These are phyloP conservation scores for Teratosphaeria gauchensis DNA, from an alignment of 2,329 filamentous ascomycete species.

Conservation along the genomic window DNA sequence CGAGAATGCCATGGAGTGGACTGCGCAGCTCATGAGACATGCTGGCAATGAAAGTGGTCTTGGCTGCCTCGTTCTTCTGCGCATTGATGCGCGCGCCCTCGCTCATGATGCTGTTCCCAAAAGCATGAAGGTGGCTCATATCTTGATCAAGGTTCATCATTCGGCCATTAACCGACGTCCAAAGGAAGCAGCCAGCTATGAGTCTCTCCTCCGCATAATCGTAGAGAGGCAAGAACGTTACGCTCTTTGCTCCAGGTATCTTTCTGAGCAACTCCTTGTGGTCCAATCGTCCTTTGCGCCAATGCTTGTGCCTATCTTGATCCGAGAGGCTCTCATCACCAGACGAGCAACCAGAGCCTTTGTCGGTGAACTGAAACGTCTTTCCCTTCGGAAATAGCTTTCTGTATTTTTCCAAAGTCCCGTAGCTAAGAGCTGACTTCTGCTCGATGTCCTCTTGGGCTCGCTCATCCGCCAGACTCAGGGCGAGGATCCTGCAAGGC, in stretches of 20 bases:
- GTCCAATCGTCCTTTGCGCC: constrained; percentile 1
- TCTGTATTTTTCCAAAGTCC: constrained; percentile 20
- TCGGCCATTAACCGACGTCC: constrained; percentile 34
- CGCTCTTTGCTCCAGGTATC: constrained; percentile 26
- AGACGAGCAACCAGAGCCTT: constrained; percentile 11
- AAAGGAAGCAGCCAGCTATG: constrained; percentile 36
- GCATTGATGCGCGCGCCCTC: constrained; percentile 30
- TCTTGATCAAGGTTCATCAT: constrained; percentile 30
- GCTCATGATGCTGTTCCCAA: constrained; percentile 32
- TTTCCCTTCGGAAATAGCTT: constrained; percentile 17
- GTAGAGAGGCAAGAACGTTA: constrained; percentile 44
- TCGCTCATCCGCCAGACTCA: constrained; percentile 14
- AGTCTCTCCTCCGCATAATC: constrained; percentile 36
- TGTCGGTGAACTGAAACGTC: constrained; percentile 19
- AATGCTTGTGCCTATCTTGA: neutral
- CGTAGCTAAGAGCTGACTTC: constrained; percentile 13
- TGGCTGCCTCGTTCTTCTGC: constrained; percentile 34
- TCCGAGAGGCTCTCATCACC: constrained; percentile 13
- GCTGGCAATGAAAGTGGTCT: constrained; percentile 42
- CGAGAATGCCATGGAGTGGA: constrained; percentile 34
- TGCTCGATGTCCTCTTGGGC: constrained; percentile 14
- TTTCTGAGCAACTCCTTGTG: constrained; percentile 4
- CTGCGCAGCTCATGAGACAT: constrained; percentile 43
- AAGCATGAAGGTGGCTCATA: constrained; percentile 34
- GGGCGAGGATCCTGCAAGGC: constrained; percentile 16